These are phyloP conservation scores for Centella asiatica DNA, from an alignment of 129 eudicot genomes.

Conservation along the genomic window DNA sequence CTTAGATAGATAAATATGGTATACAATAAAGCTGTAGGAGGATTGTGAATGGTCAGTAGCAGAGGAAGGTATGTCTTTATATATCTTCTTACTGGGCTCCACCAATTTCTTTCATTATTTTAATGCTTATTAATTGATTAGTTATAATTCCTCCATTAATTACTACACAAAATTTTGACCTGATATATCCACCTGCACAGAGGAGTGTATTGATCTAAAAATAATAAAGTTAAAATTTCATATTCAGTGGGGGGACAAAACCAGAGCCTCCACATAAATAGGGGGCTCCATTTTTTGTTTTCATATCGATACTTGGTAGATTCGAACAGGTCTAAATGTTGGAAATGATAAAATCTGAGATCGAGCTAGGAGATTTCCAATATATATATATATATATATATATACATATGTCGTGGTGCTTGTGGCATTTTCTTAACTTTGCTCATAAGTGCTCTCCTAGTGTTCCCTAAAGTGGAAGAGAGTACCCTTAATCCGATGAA, in stretches of 20 bases:
- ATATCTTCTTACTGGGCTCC: constrained; percentile 23
- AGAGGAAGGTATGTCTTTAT: constrained; percentile 18
- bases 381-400: too few species aligned
- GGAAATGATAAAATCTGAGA: constrained; percentile 10
- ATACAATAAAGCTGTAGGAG: constrained; percentile 1
- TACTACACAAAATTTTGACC: too few species aligned
- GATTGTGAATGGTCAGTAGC: constrained; percentile 13
- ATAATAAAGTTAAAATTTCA: not conserved
- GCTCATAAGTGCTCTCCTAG: constrained; percentile 18
- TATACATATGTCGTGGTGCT: not conserved
- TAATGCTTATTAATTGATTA: constrained; percentile 7
- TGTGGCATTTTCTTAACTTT: not conserved
- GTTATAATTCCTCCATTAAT: not conserved
- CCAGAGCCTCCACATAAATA: constrained; percentile 16
- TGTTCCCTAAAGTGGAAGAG: constrained; percentile 27
- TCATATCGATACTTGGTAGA: constrained; percentile 21
- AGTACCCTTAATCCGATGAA: constrained; percentile 6
- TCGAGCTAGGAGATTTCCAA: too few species aligned
- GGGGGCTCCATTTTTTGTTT: constrained; percentile 26
- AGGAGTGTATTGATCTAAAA: too few species aligned
- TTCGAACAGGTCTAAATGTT: constrained; percentile 16
- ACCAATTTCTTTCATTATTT: constrained; percentile 15
- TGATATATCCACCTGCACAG: too few species aligned
- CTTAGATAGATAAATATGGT: too few species aligned
- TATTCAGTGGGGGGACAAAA: constrained; percentile 32